A percentile compares a stretch with the other conserved stretches of the same genome.
These are phyloP conservation scores for Cryptococcus maquisensis DNA, from an alignment of 1,284 basidiomycete genomes.

Conservation along the genomic window DNA sequence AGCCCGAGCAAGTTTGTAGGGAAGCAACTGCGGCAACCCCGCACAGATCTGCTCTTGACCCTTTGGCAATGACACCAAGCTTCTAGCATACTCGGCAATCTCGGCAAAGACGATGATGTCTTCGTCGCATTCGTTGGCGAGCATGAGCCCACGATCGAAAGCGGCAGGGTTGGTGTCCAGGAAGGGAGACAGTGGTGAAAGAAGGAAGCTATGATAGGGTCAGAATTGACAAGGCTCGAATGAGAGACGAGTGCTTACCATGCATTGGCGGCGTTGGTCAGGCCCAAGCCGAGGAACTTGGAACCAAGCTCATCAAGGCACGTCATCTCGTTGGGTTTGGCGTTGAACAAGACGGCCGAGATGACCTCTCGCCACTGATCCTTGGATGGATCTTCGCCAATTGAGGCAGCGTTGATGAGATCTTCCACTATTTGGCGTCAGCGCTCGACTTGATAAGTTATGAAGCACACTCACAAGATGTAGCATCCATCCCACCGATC, in stretches of 20 bases:
- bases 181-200: conserved; percentile 77
- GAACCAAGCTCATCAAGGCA: conserved; percentile 84
- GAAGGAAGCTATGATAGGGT: conserved; percentile 63
- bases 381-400: conserved; percentile 39
- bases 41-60: conserved; percentile 73
- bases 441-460: background rate
- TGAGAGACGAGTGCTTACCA: conserved; percentile 58
- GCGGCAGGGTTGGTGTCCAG: conserved; percentile 53
- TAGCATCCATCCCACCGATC: conserved; percentile 66
- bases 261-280: conserved; percentile 81
- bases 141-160: conserved; percentile 33
- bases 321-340: conserved; percentile 56
- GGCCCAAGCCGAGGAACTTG: conserved; percentile 65
- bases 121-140: conserved; percentile 26
- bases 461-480: conserved; percentile 57
- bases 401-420: conserved; percentile 29
- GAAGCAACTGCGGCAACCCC: conserved; percentile 81
- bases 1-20: conserved; percentile 81
- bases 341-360: conserved; percentile 79
- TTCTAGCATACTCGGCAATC: conserved; percentile 85
- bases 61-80: conserved; percentile 66
- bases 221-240: background rate
- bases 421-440: conserved; percentile 26
- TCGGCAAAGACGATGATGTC: conserved; percentile 86
- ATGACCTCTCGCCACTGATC: conserved; percentile 77